Evolutionary conservation across 1,284 basidiomycete species (phyloP).

Genomic region (Naganishia albida): DNA sequence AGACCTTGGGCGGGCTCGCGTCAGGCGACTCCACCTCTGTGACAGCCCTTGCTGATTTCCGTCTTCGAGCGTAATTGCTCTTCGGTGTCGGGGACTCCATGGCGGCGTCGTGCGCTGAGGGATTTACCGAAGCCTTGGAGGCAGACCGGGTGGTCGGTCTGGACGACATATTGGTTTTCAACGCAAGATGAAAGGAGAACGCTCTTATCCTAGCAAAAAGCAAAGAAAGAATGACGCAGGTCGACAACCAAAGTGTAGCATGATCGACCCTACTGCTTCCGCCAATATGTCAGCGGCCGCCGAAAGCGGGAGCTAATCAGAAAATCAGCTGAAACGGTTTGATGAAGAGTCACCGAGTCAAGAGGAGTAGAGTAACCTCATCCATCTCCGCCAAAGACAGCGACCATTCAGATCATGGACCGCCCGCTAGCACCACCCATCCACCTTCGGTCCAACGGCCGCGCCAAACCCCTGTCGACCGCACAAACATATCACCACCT

Average conservation of each 20-base stretch:
- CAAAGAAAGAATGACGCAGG: too few species aligned
- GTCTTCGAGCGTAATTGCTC: conserved; percentile 6
- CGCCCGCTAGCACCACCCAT: conserved; percentile 49
- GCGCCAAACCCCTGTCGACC: conserved; percentile 40
- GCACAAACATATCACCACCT: conserved; percentile 42
- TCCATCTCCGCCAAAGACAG: not conserved
- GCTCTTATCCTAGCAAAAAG: too few species aligned
- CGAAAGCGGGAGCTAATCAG: not conserved
- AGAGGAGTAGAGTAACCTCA: too few species aligned
- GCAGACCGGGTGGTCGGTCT: conserved; percentile 16
- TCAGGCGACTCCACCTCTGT: not conserved
- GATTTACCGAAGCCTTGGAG: not conserved
- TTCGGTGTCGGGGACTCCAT: conserved; percentile 19
- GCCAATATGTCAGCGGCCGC: not conserved
- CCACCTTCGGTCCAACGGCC: conserved; percentile 43
- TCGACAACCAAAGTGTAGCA: too few species aligned
- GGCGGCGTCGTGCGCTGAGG: not conserved
- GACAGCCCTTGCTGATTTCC: conserved; percentile 8
- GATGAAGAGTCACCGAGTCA: too few species aligned
- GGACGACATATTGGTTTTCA: not conserved
- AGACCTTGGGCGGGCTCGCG: not conserved
- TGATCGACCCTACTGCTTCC: conserved; percentile 14
- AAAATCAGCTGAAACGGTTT: not conserved
- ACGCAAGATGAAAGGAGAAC: not conserved
- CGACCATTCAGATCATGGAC: conserved; percentile 41